A percentile compares a stretch with the other conserved stretches of the same genome.
These are phyloP conservation scores for Marasmius oreades DNA, from an alignment of 1,284 basidiomycete species.

Conservation along the genomic window DNA sequence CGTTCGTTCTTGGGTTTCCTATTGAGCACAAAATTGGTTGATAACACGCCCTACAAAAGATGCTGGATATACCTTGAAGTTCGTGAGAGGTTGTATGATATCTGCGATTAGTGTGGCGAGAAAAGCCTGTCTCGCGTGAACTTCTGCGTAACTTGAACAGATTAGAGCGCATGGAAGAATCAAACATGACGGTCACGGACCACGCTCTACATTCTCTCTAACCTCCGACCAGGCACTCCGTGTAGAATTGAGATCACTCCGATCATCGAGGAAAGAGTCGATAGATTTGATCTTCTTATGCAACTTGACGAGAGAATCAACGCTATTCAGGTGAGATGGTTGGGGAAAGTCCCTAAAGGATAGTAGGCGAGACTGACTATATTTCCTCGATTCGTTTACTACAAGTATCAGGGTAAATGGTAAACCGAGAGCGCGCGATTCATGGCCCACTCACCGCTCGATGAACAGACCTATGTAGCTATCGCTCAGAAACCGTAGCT, in stretches of 20 bases:
- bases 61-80: conserved; percentile 52
- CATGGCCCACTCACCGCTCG: conserved; percentile 60
- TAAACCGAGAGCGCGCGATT: conserved; percentile 12
- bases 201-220: conserved; percentile 79
- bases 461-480: conserved; percentile 82
- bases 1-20: conserved; percentile 87
- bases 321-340: conserved; percentile 35
- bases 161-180: conserved; percentile 6
- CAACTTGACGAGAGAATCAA: conserved; percentile 67
- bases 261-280: conserved; percentile 65
- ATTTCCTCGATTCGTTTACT: conserved; percentile 81
- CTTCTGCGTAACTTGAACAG: conserved; percentile 47
- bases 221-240: conserved; percentile 80
- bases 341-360: not conserved
- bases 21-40: conserved; percentile 2
- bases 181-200: conserved; percentile 32
- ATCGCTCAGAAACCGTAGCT: conserved; percentile 66
- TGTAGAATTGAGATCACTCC: conserved; percentile 55
- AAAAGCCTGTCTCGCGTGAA: conserved; percentile 79
- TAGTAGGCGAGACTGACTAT: conserved; percentile 52
- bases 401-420: conserved; percentile 11
- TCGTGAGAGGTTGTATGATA: conserved; percentile 63
- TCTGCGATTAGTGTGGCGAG: conserved; percentile 66
- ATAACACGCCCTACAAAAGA: conserved; percentile 3
- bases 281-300: conserved; percentile 67